These are phyloP conservation scores for Zasmidium citrigriseum DNA, from an alignment of 2,329 filamentous ascomycete genomes.

Conservation along the genomic window DNA sequence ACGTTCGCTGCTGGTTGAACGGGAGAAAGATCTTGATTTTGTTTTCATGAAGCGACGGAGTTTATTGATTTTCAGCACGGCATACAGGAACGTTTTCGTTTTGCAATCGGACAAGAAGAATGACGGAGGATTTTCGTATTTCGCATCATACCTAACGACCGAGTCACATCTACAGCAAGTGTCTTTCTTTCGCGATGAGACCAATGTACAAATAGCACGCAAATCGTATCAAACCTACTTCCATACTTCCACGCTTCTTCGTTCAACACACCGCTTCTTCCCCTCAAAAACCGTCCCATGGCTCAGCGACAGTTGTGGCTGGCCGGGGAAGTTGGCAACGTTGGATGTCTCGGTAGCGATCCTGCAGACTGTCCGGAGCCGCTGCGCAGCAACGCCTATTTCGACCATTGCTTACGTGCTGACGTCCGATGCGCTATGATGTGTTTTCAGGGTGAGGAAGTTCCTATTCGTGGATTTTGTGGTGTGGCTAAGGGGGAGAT, in stretches of 20 bases:
- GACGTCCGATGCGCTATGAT: neutral
- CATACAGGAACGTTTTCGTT: neutral
- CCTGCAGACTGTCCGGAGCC: neutral
- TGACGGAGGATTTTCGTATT: neutral
- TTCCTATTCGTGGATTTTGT: neutral
- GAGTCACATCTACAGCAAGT: neutral
- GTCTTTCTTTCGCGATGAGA: neutral
- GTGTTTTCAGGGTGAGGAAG: neutral
- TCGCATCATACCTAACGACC: neutral
- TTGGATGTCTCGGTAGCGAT: neutral
- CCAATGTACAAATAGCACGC: neutral
- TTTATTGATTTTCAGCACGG: neutral
- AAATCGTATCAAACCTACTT: neutral
- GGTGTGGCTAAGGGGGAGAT: too few relatives aligned
- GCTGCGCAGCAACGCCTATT: neutral
- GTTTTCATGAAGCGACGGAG: slow-evolving; percentile 1
- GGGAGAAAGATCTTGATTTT: neutral
- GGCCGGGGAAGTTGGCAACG: neutral
- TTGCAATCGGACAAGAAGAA: neutral
- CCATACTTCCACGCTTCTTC: neutral
- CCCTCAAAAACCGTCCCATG: neutral
- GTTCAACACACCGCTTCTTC: neutral
- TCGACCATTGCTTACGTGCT: neutral
- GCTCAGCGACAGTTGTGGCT: neutral
- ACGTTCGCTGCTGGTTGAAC: slow-evolving; percentile 36